phyloP scores from a whole-genome alignment of 2,329 filamentous ascomycete species.

The Fusarium agapanthi region DNA sequence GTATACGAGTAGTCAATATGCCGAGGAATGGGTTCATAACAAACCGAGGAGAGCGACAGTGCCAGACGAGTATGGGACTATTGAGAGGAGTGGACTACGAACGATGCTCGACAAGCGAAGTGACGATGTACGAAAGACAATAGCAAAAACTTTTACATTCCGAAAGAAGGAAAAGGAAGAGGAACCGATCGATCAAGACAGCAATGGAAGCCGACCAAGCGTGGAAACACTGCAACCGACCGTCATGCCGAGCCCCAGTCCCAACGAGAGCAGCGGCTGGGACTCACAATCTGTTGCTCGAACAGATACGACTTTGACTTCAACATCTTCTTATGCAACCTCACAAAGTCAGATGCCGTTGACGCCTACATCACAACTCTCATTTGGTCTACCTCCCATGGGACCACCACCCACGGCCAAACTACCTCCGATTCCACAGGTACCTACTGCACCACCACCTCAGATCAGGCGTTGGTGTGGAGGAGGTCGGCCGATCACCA shows the following conservation, averaged over 20 bases:
- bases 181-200: slow-evolving; percentile 17
- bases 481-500: slow-evolving; percentile 56
- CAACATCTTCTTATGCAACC: slow-evolving; percentile 18
- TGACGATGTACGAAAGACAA: slow-evolving; percentile 61
- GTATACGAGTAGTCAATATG: slow-evolving; percentile 42
- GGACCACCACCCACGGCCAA: slow-evolving; percentile 54
- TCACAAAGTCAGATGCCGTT: slow-evolving; percentile 28
- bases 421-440: slow-evolving; percentile 53
- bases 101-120: slow-evolving; percentile 64
- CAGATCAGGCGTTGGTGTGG: slow-evolving; percentile 64
- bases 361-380: slow-evolving; percentile 31
- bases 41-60: slow-evolving; percentile 54
- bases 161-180: slow-evolving; percentile 57
- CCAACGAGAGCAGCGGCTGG: slow-evolving; percentile 21
- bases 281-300: slow-evolving; percentile 12
- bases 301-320: slow-evolving; percentile 16
- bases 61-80: slow-evolving; percentile 59
- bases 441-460: slow-evolving; percentile 33
- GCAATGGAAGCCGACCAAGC: slow-evolving; percentile 33
- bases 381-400: slow-evolving; percentile 30
- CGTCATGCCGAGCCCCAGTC: slow-evolving; percentile 1
- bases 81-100: slow-evolving; percentile 64
- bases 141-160: slow-evolving; percentile 64
- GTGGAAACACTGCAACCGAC: slow-evolving; percentile 33
- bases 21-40: slow-evolving; percentile 55